These are phyloP conservation scores for Hygrophoropsis aurantiaca DNA, from an alignment of 768 basidiomycete genomes.

Conservation along the genomic window DNA sequence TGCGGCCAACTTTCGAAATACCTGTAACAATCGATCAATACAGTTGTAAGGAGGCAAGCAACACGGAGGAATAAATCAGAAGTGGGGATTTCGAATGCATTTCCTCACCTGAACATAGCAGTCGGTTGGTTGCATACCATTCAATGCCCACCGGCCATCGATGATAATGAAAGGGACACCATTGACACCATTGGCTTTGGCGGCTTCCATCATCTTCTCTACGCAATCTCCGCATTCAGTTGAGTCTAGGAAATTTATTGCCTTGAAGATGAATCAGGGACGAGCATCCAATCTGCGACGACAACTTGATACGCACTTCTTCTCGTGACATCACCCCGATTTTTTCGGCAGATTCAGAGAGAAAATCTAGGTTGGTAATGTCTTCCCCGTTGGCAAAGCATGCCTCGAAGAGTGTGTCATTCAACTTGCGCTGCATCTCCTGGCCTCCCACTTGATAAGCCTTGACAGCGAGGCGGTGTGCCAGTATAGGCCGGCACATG, in stretches of 20 bases:
- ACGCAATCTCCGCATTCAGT: conserved; percentile 42
- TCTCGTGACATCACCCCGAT: conserved; percentile 39
- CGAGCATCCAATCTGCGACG: neutral
- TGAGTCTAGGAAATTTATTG: conserved; percentile 39
- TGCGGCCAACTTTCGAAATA: neutral
- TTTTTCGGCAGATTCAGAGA: conserved; percentile 37
- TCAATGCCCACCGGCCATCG: conserved; percentile 44
- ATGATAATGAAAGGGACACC: conserved; percentile 56
- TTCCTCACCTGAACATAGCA: conserved; percentile 37
- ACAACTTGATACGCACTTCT: conserved; percentile 27
- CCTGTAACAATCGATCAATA: neutral
- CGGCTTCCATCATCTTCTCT: conserved; percentile 37
- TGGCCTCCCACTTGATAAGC: conserved; percentile 43
- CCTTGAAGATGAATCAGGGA: conserved; percentile 21
- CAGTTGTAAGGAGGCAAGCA: neutral
- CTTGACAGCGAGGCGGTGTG: conserved; percentile 45
- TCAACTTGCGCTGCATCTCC: conserved; percentile 36
- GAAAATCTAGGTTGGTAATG: conserved; percentile 32
- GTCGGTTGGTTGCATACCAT: conserved; percentile 43
- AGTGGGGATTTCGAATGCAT: neutral
- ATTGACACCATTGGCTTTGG: conserved; percentile 43
- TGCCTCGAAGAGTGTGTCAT: conserved; percentile 38
- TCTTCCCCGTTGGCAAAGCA: conserved; percentile 42
- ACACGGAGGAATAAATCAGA: neutral
- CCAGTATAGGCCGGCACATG: conserved; percentile 39